Evolutionary conservation across 2,329 filamentous ascomycete species (phyloP).

Genomic region (Hysterium pulicare): DNA sequence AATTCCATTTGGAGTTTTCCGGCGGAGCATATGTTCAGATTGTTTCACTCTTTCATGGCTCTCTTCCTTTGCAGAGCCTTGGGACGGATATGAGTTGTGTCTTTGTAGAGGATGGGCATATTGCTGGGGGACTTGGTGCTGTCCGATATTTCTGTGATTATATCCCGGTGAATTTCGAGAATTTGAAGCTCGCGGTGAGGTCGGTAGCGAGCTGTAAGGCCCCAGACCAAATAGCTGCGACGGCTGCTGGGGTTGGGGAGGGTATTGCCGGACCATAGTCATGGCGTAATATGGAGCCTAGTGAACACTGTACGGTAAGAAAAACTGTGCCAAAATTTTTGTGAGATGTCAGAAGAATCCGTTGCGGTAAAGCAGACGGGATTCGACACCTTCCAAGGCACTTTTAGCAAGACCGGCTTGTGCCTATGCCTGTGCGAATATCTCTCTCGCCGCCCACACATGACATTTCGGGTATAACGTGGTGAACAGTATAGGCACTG

Average conservation of each 20-base stretch:
- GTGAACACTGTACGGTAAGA: slow-evolving; percentile 1
- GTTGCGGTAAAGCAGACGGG: slow-evolving; percentile 5
- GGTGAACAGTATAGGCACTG: slow-evolving; percentile 10
- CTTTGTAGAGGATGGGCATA: slow-evolving; percentile 40
- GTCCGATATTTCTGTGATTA: slow-evolving; percentile 20
- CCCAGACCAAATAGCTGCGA: slow-evolving; percentile 19
- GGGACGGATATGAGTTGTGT: slow-evolving; percentile 34
- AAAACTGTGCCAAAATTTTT: neutral
- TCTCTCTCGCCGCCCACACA: slow-evolving; percentile 34
- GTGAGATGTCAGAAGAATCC: neutral
- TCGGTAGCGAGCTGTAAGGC: slow-evolving; percentile 21
- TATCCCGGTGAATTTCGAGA: slow-evolving; percentile 24
- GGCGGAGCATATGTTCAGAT: slow-evolving; percentile 73
- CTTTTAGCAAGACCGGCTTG: slow-evolving; percentile 37
- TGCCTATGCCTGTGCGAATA: slow-evolving; percentile 44
- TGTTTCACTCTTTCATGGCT: slow-evolving; percentile 25
- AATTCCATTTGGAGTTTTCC: slow-evolving; percentile 94
- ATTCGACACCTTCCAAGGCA: slow-evolving; percentile 18
- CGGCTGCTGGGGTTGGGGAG: slow-evolving; percentile 28
- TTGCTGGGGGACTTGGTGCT: slow-evolving; percentile 30
- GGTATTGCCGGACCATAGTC: slow-evolving; percentile 38
- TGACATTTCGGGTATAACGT: slow-evolving; percentile 35
- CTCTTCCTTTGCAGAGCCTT: slow-evolving; percentile 19
- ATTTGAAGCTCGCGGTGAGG: slow-evolving; percentile 22
- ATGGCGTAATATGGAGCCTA: slow-evolving; percentile 21